Evolutionary conservation across 2,329 filamentous ascomycete species (phyloP), one percentile per base, ranked within the genome.

Genomic region (Exophiala sp.): DNA sequence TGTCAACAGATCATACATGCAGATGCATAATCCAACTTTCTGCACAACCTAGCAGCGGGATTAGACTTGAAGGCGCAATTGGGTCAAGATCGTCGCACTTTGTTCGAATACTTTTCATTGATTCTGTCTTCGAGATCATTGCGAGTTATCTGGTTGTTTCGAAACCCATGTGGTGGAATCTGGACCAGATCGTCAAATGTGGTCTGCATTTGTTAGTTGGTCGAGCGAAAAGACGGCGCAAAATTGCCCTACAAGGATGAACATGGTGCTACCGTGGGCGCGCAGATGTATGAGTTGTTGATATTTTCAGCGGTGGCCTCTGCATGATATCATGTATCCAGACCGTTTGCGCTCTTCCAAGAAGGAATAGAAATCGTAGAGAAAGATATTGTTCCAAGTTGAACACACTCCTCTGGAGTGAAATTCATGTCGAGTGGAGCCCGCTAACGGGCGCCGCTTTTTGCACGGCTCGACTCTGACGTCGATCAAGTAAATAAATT

Each of bases 41-140:
- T 96, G 92, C 58, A 99, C 90, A 18, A 91, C 88, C 81, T 88
- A 62, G 42, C 21, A 18, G 42, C 21, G 14, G 8, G 21, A 40
- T 51, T 7, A 34, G 40, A 52, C n/a, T 39, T 16, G 14, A 5
- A 18, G 18, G 34, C 8, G 4, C 34, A 8, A 20, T 5, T 11
- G 3, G 2, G 32, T 1, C 32, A 8, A 36, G 16, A 18, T 20
- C 11, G 24, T 36, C 51, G 47, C 47, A 89, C 87, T 73, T 92
- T 94, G 75, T 99, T 96, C 55, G 92, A 85, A 72, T 96, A 99
- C 74, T 99, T 99, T 60, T 85, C 81, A 70, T 99, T 97, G 74
- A 99, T 94, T 65, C 94, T 94, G 75, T 99, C 91, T 72, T 96
- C 91, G 60, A 99, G 89, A 1, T 91, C 90, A 59, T 91, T 82